Evolutionary conservation across 139 green algal genomes (phyloP), one percentile per base, ranked within the genome.

Genomic region (Auxenochlorella pyrenoidosa): DNA sequence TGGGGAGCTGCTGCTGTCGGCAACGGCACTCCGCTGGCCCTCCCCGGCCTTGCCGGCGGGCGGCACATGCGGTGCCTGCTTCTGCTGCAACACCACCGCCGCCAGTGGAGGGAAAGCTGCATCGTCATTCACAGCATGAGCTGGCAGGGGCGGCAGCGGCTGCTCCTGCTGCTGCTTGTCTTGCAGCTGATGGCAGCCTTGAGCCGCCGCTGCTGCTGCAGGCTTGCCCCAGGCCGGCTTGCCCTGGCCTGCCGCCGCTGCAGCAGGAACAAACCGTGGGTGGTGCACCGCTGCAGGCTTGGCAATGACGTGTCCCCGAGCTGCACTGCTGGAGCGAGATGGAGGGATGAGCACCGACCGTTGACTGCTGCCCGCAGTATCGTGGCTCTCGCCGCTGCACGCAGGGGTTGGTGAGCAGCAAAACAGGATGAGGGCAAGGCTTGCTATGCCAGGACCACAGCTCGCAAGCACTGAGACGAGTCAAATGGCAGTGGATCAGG

Each of bases 341-440:
- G 77, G 84, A 24, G 36, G 60, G 19, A 75, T 36, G 40, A 90
- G 84, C 44, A 88, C 87, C 43, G 87, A 90, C 54, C 87, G 87
- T 58, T 83, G 68, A 21, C 71, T 82, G 80, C 87, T 88, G 79
- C 30, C 54, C 1, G 87, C 71, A 12, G 87, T 90, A 30, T 90
- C 87, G 30, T 90, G 87, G 43, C 82, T 89, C 54, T 82, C 80
- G 15, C 70, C 87, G 51, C 87, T 90, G 77, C 40, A 88, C 5
- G 6, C 40, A 26, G 30, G 43, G 26, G 19, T 26, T 12, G 75
- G 18, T 38, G 47, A 32, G 38, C 34, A 54, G 6, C 22, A 19
- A 44, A 19, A 54, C 12, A 30, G 10, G 54, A 44, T 38, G 41
- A 12, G 24, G 30, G 40, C 41, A 80, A 63, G 75, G 41, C 41